Conservation (phyloP, 1,284 basidiomycete species). For the Caloboletus firmus region DNA sequence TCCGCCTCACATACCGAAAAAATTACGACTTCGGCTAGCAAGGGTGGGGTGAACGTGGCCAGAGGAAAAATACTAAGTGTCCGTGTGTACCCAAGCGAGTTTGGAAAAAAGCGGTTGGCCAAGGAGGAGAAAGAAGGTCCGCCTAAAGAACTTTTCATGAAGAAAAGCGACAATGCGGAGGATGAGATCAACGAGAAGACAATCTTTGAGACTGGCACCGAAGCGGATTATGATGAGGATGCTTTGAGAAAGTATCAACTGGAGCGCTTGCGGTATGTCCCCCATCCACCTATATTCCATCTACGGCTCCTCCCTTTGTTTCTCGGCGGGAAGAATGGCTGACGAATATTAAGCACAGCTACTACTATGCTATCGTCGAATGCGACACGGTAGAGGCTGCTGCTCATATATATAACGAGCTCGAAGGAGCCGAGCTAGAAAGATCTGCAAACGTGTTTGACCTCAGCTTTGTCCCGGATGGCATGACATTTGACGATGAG, state of each 20-base stretch:
- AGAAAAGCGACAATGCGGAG: constrained; percentile 32
- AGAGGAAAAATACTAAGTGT: constrained; percentile 74
- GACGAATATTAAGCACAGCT: constrained; percentile 50
- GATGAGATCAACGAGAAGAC: constrained; percentile 61
- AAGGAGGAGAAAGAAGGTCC: constrained; percentile 91
- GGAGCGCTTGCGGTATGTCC: constrained; percentile 81
- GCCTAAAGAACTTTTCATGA: constrained; percentile 82
- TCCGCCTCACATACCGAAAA: constrained; percentile 18
- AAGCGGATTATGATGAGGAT: constrained; percentile 83
- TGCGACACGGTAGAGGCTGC: constrained; percentile 84
- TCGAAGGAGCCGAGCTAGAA: constrained; percentile 95
- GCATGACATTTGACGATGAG: constrained; percentile 86
- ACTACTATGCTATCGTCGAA: constrained; percentile 95
- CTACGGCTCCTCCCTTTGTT: background rate
- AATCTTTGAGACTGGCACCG: constrained; percentile 67
- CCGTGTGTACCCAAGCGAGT: constrained; percentile 89
- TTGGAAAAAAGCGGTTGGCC: constrained; percentile 88
- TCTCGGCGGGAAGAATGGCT: background rate
- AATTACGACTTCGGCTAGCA: constrained; percentile 1
- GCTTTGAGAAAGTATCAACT: constrained; percentile 92
- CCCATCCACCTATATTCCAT: background rate
- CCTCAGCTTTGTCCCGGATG: constrained; percentile 90
- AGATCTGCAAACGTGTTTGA: constrained; percentile 97
- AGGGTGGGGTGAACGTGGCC: constrained; percentile 31
- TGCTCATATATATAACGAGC: constrained; percentile 79